Base-by-base conservation (phyloP, 1,284 basidiomycete species). In the Melampsora americana region DNA sequence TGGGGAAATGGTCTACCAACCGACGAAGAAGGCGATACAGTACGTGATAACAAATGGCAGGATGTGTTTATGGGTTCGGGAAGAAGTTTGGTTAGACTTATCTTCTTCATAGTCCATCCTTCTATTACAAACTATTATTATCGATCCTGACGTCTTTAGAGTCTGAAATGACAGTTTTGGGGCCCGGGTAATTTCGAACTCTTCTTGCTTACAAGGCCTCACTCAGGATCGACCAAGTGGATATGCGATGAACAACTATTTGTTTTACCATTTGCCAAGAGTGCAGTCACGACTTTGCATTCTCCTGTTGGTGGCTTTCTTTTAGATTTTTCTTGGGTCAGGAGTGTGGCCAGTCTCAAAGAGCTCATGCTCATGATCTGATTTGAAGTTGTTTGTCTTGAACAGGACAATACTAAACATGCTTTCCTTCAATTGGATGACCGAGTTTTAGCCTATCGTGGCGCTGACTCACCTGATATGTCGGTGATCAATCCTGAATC, bases 401-500 rank as follows among this genome's bases (percentile, higher is more conserved):
- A 14, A 35, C 50, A 77, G 91, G 93, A 95, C 81, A 95, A 95
- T 81, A 92, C 93, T 2, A 88, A 92, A 78, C 95, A 96, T 81
- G 95, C 93, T 0, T 96, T 98, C 83, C 85, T 97, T 48, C 93
- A 97, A 83, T 89, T 95, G 87, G 94, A 98, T 81, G 94, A 98
- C 81, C 88, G 92, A 53, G 90, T 93, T 0, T 86, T 97, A 3
- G 89, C 99, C n/a, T 99, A 98, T 82, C 88, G 96, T 77, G 95
- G 96, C 2, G 92, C 93, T 26, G 95, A 99, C 83, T 94, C 97
- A 83, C 94, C 93, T 9, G 95, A 99, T 81, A 91, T 96, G 89
- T 95, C 93, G 81, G 90, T 99, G 66, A 97, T 99, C 82, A 97
- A 97, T 81, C 95, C 95, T n/a, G 95, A 97, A 81, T 93, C 92